Evolutionary conservation across 208 protist species (phyloP).

Genomic region (Acanthamoeba royreba): DNA sequence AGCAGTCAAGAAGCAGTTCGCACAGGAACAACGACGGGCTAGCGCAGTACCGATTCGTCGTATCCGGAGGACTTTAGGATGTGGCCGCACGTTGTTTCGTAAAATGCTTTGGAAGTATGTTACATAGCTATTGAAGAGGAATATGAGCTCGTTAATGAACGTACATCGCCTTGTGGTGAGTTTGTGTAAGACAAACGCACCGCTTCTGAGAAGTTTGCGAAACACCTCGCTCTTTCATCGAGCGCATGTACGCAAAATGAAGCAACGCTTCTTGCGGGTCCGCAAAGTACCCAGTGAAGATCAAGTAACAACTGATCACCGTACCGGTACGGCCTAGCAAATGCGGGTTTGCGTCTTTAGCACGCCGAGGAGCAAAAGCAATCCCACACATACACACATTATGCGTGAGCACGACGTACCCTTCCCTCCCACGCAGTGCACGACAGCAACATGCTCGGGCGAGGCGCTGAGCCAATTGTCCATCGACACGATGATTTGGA

Average conservation of each 20-base stretch:
- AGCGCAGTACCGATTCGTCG: neutral
- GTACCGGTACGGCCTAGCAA: constrained; percentile 50
- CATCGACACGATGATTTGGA: constrained; percentile 39
- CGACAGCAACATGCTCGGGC: constrained; percentile 32
- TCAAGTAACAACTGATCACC: constrained; percentile 59
- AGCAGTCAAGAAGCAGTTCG: neutral
- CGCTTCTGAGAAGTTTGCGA: constrained; percentile 63
- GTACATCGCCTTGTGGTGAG: neutral
- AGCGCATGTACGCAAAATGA: constrained; percentile 59
- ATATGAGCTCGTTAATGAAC: neutral
- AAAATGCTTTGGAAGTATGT: neutral
- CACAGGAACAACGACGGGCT: neutral
- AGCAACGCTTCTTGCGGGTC: constrained; percentile 15
- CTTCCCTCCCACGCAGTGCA: constrained; percentile 44
- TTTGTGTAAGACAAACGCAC: neutral
- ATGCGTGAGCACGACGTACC: neutral
- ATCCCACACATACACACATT: neutral
- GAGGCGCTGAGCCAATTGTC: neutral
- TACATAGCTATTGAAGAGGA: neutral
- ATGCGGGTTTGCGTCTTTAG: neutral
- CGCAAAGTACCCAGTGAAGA: constrained; percentile 56
- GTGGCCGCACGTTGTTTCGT: neutral
- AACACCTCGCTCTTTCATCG: constrained; percentile 57
- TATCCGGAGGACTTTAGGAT: neutral
- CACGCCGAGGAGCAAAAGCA: neutral